These are phyloP conservation scores for Chlorokybus atmophyticus DNA, from an alignment of 139 green algal genomes.

Conservation along the genomic window DNA sequence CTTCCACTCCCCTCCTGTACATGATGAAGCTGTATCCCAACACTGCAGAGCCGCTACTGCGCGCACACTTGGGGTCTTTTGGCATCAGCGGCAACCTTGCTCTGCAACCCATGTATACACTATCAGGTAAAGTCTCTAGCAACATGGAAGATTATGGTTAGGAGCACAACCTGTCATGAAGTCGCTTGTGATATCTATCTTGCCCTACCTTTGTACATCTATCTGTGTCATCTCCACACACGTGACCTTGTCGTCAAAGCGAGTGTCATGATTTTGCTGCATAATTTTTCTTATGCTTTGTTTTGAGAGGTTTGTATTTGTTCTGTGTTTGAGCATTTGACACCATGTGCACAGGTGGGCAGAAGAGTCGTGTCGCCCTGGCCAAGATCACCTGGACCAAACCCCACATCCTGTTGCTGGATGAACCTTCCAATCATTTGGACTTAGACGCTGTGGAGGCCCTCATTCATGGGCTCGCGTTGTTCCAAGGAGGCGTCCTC, in stretches of 20 bases:
- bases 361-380: conserved; percentile 84
- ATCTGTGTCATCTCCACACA: no score
- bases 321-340: no score
- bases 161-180: no score
- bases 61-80: conserved; percentile 73
- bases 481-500: conserved; percentile 35
- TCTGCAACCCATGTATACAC: conserved; percentile 80
- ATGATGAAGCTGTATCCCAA: conserved; percentile 28
- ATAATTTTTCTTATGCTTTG: no score
- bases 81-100: conserved; percentile 68
- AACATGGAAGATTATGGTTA: no score
- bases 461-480: conserved; percentile 32
- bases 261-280: no score
- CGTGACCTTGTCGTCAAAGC: no score
- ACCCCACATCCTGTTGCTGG: conserved; percentile 41
- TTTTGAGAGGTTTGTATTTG: no score
- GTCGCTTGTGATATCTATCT: conserved; percentile 1
- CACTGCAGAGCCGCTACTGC: conserved; percentile 34
- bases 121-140: conserved; percentile 46
- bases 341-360: conserved; percentile 51
- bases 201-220: background rate
- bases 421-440: conserved; percentile 44
- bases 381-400: conserved; percentile 58
- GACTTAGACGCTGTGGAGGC: conserved; percentile 42
- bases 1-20: conserved; percentile 23